phyloP scores from a whole-genome alignment of 352 stramenopile genomes.

The Pythium dissimile region DNA sequence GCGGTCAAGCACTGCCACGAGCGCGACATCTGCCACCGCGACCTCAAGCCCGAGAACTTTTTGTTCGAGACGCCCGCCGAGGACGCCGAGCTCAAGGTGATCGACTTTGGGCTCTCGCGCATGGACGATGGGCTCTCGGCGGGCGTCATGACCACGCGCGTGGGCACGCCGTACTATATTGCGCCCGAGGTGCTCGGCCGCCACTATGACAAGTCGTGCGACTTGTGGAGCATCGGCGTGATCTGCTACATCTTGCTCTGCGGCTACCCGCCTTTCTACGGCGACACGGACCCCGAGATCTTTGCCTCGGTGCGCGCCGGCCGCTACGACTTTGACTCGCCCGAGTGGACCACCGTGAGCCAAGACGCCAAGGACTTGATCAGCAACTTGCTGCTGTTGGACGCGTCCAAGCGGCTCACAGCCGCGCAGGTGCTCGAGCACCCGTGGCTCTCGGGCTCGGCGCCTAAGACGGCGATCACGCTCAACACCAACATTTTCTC shows the following conservation, averaged over 20 bases:
- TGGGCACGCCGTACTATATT: constrained; percentile 96
- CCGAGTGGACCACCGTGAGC: constrained; percentile 81
- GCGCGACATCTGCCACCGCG: constrained; percentile 96
- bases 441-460: constrained; percentile 80
- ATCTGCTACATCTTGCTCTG: constrained; percentile 96
- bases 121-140: constrained; percentile 85
- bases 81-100: constrained; percentile 96
- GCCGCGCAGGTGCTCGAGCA: constrained; percentile 85
- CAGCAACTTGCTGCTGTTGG: constrained; percentile 90
- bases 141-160: constrained; percentile 93
- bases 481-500: constrained; percentile 84
- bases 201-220: constrained; percentile 95
- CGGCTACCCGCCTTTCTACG: constrained; percentile 96
- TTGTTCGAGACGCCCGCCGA: constrained; percentile 91
- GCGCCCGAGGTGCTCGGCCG: constrained; percentile 92
- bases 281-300: constrained; percentile 91
- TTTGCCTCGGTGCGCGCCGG: constrained; percentile 78
- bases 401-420: constrained; percentile 90
- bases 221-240: constrained; percentile 96
- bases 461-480: constrained; percentile 67
- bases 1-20: constrained; percentile 97
- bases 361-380: constrained; percentile 94
- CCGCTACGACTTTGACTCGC: constrained; percentile 84
- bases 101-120: constrained; percentile 96
- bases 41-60: constrained; percentile 98